Base-by-base conservation (phyloP, 495 filamentous ascomycete genomes). In the Astrocystis sublimbata region DNA sequence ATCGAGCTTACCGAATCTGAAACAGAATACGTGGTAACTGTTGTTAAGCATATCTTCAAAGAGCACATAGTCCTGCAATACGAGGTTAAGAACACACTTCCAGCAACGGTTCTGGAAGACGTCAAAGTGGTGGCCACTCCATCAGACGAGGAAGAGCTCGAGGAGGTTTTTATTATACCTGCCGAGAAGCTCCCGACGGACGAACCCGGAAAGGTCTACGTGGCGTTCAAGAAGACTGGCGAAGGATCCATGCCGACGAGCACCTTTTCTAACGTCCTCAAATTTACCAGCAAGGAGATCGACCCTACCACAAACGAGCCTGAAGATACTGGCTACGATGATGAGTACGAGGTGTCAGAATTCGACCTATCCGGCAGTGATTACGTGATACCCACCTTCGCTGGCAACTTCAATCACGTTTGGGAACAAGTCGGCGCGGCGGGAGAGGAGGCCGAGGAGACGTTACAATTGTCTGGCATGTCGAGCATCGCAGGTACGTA, bases 281-380 rank as follows among this genome's bases (percentile, higher is more conserved):
- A 96, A 75, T 98, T 98, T 72, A 97, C 92, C 23, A 93, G 88
- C 79, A 96, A 96, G 74, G 94, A 98, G 76, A 96, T 98, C 53
- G 94, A 98, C 67, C 94, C 94, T 4, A 88, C 88, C n/a, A 97
- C 92, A 23, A 86, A 87, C 64, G 92, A 97, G 73, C 91, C 96
- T 1, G 96, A 98, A 70, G 92, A 96, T 13, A 81, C 73, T 43
- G 94, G 96, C 36, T 98, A 97, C 68, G 93, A 97, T 23, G 94
- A 98, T 67, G 94, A 98, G 76, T 98, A 98, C 73, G 89, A 97
- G 76, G 92, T 97, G 59, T 91, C 94, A 60, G 93, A 97, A 70
- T 85, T 98, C 57, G 96, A 98, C 50, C 83, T 98, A 54, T 83
- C 83, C 31, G 93, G 93, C 61, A 92, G 90, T 67, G 96, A 98